These are phyloP conservation scores for Phytophthora constricta DNA, from an alignment of 352 stramenopile genomes.

Conservation along the genomic window DNA sequence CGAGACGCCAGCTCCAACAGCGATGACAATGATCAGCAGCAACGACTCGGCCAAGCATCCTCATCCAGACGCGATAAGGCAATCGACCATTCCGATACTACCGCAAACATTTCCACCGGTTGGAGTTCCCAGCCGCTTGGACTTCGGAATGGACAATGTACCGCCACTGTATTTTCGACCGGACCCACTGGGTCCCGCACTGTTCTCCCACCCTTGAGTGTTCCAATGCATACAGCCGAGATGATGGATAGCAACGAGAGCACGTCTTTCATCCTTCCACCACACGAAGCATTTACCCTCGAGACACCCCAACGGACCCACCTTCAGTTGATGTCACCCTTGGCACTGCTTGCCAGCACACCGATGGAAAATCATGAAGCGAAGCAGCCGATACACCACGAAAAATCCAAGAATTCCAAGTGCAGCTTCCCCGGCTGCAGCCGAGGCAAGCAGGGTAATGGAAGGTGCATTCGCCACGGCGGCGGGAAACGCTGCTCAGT, in stretches of 20 bases:
- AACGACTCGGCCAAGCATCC: constrained; percentile 3
- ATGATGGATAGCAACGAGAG: no score
- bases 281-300: no score
- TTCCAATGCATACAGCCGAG: no score
- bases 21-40: constrained; percentile 5
- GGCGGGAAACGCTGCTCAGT: constrained; percentile 71
- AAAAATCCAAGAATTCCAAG: constrained; percentile 12
- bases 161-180: no score
- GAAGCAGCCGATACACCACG: background rate
- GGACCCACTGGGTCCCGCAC: no score
- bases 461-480: constrained; percentile 86
- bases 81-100: background rate
- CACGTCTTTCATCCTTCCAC: background rate
- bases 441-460: constrained; percentile 70
- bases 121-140: no score
- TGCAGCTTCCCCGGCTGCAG: constrained; percentile 73
- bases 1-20: constrained; percentile 1
- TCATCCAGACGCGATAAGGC: background rate
- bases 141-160: no score
- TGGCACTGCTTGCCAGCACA: background rate
- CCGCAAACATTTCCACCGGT: background rate
- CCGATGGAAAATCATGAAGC: background rate
- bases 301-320: no score
- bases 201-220: no score
- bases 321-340: background rate